Evolutionary conservation across 2,329 filamentous ascomycete genomes (phyloP).

Genomic region (Coniosporium tulheliwenetii): DNA sequence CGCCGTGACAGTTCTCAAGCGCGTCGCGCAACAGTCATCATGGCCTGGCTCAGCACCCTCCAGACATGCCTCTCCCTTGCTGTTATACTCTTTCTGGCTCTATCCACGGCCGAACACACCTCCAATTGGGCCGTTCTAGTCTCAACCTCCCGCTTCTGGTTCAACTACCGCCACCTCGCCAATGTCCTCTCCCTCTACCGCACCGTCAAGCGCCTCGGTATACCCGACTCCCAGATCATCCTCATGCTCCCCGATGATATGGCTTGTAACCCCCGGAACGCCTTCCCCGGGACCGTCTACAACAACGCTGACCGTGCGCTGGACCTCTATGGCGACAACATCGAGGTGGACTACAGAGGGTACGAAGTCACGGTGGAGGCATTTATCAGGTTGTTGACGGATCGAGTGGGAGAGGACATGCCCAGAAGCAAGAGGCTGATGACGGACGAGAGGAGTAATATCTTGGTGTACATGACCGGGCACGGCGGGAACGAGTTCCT

Average conservation of each 20-base stretch:
- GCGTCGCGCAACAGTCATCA: too few relatives aligned
- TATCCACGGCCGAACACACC: slow-evolving; percentile 59
- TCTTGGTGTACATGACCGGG: slow-evolving; percentile 97
- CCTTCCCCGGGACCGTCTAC: slow-evolving; percentile 94
- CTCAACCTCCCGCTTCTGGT: slow-evolving; percentile 97
- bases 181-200: slow-evolving; percentile 96
- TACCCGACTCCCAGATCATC: slow-evolving; percentile 97
- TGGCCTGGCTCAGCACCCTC: too few relatives aligned
- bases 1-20: too few relatives aligned
- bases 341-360: slow-evolving; percentile 94
- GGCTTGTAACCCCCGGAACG: slow-evolving; percentile 97
- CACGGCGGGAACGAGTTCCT: slow-evolving; percentile 96
- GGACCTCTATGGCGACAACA: slow-evolving; percentile 95
- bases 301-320: slow-evolving; percentile 93
- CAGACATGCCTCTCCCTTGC: too few relatives aligned
- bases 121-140: slow-evolving; percentile 99
- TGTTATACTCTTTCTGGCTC: slow-evolving; percentile 3
- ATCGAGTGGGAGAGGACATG: slow-evolving; percentile 87
- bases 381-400: slow-evolving; percentile 89
- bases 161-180: slow-evolving; percentile 97
- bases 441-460: slow-evolving; percentile 91
- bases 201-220: slow-evolving; percentile 93
- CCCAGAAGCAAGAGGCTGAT: slow-evolving; percentile 84
- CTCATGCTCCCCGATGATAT: slow-evolving; percentile 99
- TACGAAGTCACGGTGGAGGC: slow-evolving; percentile 99